Evolutionary conservation across 176 grass and related monocot species (phyloP).

Genomic region (Tillandsia leiboldiana): DNA sequence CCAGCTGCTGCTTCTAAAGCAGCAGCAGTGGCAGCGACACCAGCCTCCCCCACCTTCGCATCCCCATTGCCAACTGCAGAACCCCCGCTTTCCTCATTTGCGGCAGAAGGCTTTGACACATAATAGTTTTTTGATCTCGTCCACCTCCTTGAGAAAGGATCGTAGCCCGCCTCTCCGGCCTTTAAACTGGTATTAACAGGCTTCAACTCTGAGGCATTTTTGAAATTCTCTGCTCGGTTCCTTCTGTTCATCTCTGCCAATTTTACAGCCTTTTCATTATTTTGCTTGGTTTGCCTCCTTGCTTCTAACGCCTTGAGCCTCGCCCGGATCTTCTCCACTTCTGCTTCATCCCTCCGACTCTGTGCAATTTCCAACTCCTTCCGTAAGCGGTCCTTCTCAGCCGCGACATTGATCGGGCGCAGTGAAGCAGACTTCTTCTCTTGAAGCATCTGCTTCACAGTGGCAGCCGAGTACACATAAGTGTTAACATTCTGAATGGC

Average conservation of each 20-base stretch:
- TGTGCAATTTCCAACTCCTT: conserved; percentile 65
- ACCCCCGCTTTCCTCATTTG: conserved; percentile 15
- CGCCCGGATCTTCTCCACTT: conserved; percentile 53
- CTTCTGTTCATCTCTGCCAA: conserved; percentile 94
- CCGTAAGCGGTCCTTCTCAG: conserved; percentile 86
- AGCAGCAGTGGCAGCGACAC: conserved; percentile 46
- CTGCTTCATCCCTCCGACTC: conserved; percentile 40
- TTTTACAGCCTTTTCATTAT: conserved; percentile 67
- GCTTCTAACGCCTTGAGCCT: conserved; percentile 59
- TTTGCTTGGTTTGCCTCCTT: conserved; percentile 28
- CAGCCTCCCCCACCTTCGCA: conserved; percentile 30
- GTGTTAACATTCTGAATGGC: conserved; percentile 50
- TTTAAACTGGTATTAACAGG: conserved; percentile 72
- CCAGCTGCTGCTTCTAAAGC: conserved; percentile 76
- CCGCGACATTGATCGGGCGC: conserved; percentile 76
- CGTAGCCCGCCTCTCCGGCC: conserved; percentile 90
- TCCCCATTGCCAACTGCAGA: conserved; percentile 19
- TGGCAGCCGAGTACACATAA: conserved; percentile 69
- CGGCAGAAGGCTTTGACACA: conserved; percentile 36
- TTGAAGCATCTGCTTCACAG: conserved; percentile 64
- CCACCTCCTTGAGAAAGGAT: conserved; percentile 97
- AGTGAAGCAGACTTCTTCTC: conserved; percentile 70
- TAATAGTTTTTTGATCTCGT: conserved; percentile 91
- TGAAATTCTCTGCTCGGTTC: conserved; percentile 90
- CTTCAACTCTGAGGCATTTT: conserved; percentile 87